These are phyloP conservation scores for Lasiosphaeriaceae sp. DNA, from an alignment of 495 filamentous ascomycete genomes.

Conservation along the genomic window DNA sequence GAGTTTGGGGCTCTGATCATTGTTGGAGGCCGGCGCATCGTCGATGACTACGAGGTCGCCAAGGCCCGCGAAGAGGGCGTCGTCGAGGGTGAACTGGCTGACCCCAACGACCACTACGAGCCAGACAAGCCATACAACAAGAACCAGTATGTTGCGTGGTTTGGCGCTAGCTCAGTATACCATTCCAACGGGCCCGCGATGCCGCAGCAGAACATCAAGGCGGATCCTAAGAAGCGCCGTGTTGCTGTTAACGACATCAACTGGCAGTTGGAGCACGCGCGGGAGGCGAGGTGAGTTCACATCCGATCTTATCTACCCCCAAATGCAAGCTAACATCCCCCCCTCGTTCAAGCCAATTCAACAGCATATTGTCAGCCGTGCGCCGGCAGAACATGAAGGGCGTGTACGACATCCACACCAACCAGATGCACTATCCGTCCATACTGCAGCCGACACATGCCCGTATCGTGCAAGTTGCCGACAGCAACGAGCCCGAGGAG, in stretches of 20 bases:
- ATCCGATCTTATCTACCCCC: background rate
- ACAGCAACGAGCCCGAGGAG: conserved; percentile 18
- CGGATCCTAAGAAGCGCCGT: conserved; percentile 70
- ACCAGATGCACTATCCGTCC: conserved; percentile 77
- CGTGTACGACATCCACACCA: conserved; percentile 91
- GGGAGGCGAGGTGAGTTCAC: conserved; percentile 71
- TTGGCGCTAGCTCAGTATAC: conserved; percentile 92
- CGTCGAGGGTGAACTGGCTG: conserved; percentile 85
- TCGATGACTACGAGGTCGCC: conserved; percentile 85
- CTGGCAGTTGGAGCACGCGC: conserved; percentile 93
- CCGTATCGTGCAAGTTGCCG: conserved; percentile 64
- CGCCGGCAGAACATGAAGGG: conserved; percentile 69
- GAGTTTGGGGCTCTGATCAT: conserved; percentile 95
- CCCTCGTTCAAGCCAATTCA: conserved; percentile 64
- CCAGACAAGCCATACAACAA: conserved; percentile 79
- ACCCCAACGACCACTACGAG: conserved; percentile 73
- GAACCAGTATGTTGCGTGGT: conserved; percentile 97
- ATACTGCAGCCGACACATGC: conserved; percentile 89
- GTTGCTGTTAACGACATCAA: conserved; percentile 92
- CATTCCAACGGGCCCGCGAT: conserved; percentile 76
- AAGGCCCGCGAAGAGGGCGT: conserved; percentile 74
- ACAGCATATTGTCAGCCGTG: conserved; percentile 58
- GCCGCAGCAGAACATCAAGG: conserved; percentile 71
- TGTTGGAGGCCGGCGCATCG: conserved; percentile 78
- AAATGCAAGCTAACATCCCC: background rate